Base-by-base conservation (phyloP, 2,329 filamentous ascomycete genomes). In the Plectosphaerella sp. region DNA sequence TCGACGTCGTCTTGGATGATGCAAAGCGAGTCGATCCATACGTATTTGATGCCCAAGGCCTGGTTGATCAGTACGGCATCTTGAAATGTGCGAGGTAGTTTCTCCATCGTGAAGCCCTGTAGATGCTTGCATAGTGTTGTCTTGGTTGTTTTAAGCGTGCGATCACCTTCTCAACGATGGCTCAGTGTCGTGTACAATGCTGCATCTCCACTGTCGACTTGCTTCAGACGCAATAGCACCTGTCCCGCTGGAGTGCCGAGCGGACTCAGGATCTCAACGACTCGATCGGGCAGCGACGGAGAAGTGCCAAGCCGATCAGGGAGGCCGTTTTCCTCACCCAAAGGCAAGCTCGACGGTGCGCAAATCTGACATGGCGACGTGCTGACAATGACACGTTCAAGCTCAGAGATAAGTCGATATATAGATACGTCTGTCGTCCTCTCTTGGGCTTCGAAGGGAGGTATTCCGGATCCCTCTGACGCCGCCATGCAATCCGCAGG, bases 21-120 rank as follows among this genome's bases (percentile, higher is more conserved):
- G 43, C 62, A 64, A 2, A 64, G 49, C 4, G 60, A 62, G 49
- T 64, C 61, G 24, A 64, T 62, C 61, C 61, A 64, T 5, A 63
- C 15, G 18, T 62, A 63, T 2, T 48, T 36, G 35, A 56, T n/a
- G 4, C 57, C 58, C 5, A 62, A 45, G 10, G 39, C 28, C 1
- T 54, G 52, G 2, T 53, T 47, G 5, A 60, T 48, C 7, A 25
- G 35, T 3, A 62, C 45, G n/a, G 60, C 59, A 37, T 63, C 54
- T 15, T 45, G 52, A 33, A 62, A 61, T n/a, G 49, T 61, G 22
- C 18, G 37, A 5, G 47, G 59, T 2, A 59, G 41, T 7, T 28
- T n/a, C 1, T 50, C 20, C 10, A 41, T 18, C 9, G 10, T 41
- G 15, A 41, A 41, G 7, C 37, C 10, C 7, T n/a, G 37, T 4